phyloP scores from a whole-genome alignment of 1,284 basidiomycete species.

The Erythrobasidium hasegawianum region DNA sequence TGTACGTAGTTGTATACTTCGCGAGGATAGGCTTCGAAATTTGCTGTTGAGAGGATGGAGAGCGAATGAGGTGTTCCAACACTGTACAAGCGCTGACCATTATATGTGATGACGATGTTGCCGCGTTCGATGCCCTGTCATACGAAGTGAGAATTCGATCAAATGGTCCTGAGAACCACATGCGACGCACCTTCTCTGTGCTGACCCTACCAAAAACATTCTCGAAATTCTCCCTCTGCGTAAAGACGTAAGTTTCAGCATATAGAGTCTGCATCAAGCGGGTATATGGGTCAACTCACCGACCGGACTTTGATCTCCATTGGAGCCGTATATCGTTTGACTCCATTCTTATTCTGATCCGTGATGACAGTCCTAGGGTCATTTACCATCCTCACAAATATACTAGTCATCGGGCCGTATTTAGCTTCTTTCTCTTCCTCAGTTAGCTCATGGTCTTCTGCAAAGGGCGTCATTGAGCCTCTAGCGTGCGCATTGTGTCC shows the following conservation, averaged over 20 bases:
- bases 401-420: constrained; percentile 6
- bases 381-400: constrained; percentile 18
- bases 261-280: background rate
- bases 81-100: constrained; percentile 11
- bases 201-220: constrained; percentile 10
- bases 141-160: background rate
- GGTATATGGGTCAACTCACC: constrained; percentile 18
- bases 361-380: constrained; percentile 7
- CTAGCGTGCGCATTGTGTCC: background rate
- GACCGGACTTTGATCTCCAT: constrained; percentile 13
- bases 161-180: background rate
- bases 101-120: constrained; percentile 19
- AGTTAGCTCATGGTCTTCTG: constrained; percentile 8
- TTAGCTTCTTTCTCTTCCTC: constrained; percentile 23
- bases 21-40: constrained; percentile 4
- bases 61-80: constrained; percentile 17
- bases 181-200: constrained; percentile 5
- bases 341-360: constrained; percentile 3
- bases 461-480: constrained; percentile 7
- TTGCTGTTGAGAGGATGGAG: constrained; percentile 16
- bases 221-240: constrained; percentile 23
- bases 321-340: background rate
- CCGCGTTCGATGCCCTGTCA: background rate
- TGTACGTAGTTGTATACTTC: background rate
- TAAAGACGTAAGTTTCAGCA: no score